Base-by-base conservation (phyloP, 2,329 filamentous ascomycete genomes). In the Parafenestella ontariensis region DNA sequence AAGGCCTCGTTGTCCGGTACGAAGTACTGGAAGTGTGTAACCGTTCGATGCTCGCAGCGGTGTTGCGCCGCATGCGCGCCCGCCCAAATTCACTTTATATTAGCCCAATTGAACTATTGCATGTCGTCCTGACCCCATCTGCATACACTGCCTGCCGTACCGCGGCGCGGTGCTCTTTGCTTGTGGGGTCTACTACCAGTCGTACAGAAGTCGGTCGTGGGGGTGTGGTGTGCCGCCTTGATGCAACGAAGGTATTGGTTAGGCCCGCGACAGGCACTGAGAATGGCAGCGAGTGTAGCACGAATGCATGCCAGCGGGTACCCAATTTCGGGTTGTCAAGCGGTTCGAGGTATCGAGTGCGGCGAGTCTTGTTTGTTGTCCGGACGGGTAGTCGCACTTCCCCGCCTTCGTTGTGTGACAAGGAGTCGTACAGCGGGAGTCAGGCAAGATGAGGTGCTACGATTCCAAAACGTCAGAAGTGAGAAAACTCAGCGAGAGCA, bases 351-450 rank as follows among this genome's bases (percentile, higher is more conserved):
- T 36, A 49, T 49, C 29, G 40, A 31, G 39, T 41, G 43, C 46
- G 40, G 28, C 43, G 36, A 23, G 18, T 42, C 26, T 20, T 34
- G n/a, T 57, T 29, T 45, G 52, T 34, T 56, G 47, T 39, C 20
- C 41, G 26, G 37, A 29, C 54, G 57, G 50, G 47, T 54, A 24
- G 23, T 20, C 33, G 46, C 44, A 33, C 28, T 34, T 45, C 40
- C 36, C 39, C 44, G 39, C 18, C 37, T 24, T 40, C 15, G 8
- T 46, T 23, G 49, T 54, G 28, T 23, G 46, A 56, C 46, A 28
- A 39, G n/a, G 26, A 46, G 20, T 34, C 13, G 40, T 43, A 39
- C 24, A 41, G 26, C 31, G 46, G 44, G 17, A 23, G 40, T 44
- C 39, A 51, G 33, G 15, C 31, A 15, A 23, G 5, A 28, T 26